Conservation (phyloP, 108 stramenopile genomes). For the Discostella stelligeroides region DNA sequence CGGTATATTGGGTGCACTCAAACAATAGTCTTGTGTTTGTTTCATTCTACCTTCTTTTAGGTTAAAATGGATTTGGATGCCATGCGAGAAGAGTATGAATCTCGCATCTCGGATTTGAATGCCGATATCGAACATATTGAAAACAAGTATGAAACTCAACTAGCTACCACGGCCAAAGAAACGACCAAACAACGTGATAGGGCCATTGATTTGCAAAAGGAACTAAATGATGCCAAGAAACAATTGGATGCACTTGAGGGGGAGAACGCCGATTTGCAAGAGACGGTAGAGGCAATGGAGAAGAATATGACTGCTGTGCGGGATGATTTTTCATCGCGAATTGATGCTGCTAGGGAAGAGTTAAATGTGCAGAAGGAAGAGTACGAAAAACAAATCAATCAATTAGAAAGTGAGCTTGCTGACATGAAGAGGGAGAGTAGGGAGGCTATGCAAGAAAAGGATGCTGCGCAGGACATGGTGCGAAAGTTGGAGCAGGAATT, state of each 20-base stretch:
- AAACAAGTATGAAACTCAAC: constrained; percentile 31
- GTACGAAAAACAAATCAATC: constrained; percentile 34
- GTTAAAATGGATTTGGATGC: constrained; percentile 35
- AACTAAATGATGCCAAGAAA: constrained; percentile 34
- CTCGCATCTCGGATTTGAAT: constrained; percentile 29
- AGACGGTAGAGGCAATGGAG: constrained; percentile 48
- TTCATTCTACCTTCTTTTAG: neutral
- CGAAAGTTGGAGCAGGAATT: constrained; percentile 35
- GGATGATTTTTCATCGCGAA: constrained; percentile 36
- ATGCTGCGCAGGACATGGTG: constrained; percentile 14
- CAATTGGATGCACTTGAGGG: constrained; percentile 37
- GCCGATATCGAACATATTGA: constrained; percentile 25
- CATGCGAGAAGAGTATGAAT: constrained; percentile 43
- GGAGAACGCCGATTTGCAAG: constrained; percentile 42
- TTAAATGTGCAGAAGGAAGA: constrained; percentile 23
- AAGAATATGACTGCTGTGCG: constrained; percentile 47
- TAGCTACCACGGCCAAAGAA: constrained; percentile 24
- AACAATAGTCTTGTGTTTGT: neutral
- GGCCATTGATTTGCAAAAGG: constrained; percentile 15
- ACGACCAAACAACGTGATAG: constrained; percentile 28
- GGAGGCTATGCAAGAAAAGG: constrained; percentile 29
- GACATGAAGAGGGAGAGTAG: constrained; percentile 25
- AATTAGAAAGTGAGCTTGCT: constrained; percentile 35
- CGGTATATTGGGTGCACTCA: neutral
- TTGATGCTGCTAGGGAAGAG: constrained; percentile 31